Percentiles rank a stretch among this genome's conserved stretches.
Conservation (phyloP, 176 grass and related monocot species). For the Eragrostis nindensis region DNA sequence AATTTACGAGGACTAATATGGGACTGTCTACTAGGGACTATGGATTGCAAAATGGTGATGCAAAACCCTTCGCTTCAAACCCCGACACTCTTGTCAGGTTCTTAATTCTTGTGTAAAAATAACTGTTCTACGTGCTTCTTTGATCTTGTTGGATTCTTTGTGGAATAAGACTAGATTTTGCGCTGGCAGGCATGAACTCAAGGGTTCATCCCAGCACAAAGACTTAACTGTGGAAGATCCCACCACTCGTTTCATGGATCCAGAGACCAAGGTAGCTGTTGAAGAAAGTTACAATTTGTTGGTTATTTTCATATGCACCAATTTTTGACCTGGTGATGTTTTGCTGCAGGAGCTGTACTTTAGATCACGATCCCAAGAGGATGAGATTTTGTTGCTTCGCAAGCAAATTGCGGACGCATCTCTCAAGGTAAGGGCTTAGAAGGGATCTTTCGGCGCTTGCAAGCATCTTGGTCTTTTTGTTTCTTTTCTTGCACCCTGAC, state of each 20-base stretch:
- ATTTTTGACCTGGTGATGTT: conserved; percentile 34
- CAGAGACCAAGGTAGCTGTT: conserved; percentile 68
- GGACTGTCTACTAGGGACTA: conserved; percentile 37
- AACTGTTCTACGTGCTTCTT: conserved; percentile 14
- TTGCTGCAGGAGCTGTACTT: conserved; percentile 70
- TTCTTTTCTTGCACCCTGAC: background rate
- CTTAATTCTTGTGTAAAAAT: conserved; percentile 34
- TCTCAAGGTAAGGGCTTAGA: conserved; percentile 60
- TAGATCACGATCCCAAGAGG: conserved; percentile 79
- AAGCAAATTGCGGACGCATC: conserved; percentile 85
- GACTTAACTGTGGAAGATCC: conserved; percentile 52
- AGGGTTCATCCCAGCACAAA: conserved; percentile 45
- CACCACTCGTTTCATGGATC: conserved; percentile 59
- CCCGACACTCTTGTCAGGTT: conserved; percentile 70
- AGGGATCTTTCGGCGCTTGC: conserved; percentile 5
- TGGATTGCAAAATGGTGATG: conserved; percentile 52
- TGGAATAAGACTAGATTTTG: conserved; percentile 22
- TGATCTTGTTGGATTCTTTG: conserved; percentile 23
- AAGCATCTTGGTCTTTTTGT: background rate
- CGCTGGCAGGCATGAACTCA: conserved; percentile 57
- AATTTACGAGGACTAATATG: conserved; percentile 31
- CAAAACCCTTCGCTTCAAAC: conserved; percentile 44
- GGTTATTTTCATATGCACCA: conserved; percentile 16
- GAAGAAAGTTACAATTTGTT: conserved; percentile 19
- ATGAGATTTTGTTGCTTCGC: conserved; percentile 74